Evolutionary conservation across 163 green algal species (phyloP).

Genomic region (Volvox carteri): DNA sequence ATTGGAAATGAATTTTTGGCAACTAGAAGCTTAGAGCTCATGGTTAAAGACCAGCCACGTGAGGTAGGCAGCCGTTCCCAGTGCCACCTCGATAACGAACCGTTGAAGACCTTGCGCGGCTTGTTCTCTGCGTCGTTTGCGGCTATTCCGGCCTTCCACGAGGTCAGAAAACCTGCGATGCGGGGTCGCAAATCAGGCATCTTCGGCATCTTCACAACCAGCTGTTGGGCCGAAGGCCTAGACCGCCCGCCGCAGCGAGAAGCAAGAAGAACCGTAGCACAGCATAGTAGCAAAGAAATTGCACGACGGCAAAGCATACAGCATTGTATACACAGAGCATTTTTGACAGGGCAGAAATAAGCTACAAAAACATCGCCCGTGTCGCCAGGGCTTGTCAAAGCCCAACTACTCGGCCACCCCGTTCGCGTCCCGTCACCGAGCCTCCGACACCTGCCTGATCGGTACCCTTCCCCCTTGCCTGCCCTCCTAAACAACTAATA

Average conservation of each 20-base stretch:
- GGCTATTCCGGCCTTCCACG: constrained; percentile 50
- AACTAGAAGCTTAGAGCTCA: background rate
- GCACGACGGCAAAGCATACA: background rate
- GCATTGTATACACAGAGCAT: too few species aligned
- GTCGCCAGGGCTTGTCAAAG: too few species aligned
- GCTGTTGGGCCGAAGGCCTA: background rate
- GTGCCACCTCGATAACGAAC: constrained; percentile 26
- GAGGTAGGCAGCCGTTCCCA: constrained; percentile 10
- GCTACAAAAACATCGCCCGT: too few species aligned
- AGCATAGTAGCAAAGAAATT: too few species aligned
- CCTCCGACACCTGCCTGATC: too few species aligned
- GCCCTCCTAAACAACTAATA: too few species aligned
- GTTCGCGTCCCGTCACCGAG: too few species aligned
- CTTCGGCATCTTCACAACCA: background rate
- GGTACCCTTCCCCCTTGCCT: too few species aligned
- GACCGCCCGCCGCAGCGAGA: background rate
- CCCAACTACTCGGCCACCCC: too few species aligned
- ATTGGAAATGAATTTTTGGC: background rate
- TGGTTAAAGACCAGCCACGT: constrained; percentile 5
- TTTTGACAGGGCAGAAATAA: too few species aligned
- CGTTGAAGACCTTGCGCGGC: background rate
- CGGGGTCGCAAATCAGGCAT: background rate
- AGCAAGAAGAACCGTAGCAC: too few species aligned
- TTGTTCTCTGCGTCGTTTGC: background rate
- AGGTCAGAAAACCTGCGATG: constrained; percentile 48